Percentiles rank a stretch among this genome's conserved stretches.
phyloP scores from a whole-genome alignment of 305 asterid species.

The Nicotiana rustica region DNA sequence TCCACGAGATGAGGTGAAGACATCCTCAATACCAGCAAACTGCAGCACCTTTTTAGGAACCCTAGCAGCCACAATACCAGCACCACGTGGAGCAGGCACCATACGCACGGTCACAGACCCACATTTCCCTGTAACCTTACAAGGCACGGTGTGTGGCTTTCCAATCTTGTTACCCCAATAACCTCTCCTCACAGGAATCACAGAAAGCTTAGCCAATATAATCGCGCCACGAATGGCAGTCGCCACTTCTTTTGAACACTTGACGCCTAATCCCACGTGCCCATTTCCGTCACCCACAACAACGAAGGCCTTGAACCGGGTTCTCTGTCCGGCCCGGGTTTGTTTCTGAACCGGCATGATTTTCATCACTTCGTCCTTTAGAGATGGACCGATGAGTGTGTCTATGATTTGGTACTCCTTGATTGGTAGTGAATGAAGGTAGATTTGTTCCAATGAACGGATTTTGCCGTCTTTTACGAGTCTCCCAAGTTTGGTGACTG shows the following conservation, averaged over 20 bases:
- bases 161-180: slow-evolving; percentile 53
- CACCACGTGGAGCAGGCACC: slow-evolving; percentile 35
- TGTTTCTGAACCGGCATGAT: slow-evolving; percentile 54
- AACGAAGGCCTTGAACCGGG: slow-evolving; percentile 49
- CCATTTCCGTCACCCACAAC: slow-evolving; percentile 51
- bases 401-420: slow-evolving; percentile 49
- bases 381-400: slow-evolving; percentile 40
- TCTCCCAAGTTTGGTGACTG: slow-evolving; percentile 46
- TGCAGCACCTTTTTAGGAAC: slow-evolving; percentile 52
- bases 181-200: slow-evolving; percentile 50
- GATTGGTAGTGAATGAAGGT: slow-evolving; percentile 47
- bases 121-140: slow-evolving; percentile 36
- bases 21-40: slow-evolving; percentile 50
- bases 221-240: slow-evolving; percentile 49
- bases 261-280: slow-evolving; percentile 48
- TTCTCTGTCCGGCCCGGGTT: slow-evolving; percentile 51
- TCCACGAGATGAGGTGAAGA: slow-evolving; percentile 51
- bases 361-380: slow-evolving; percentile 52
- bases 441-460: slow-evolving; percentile 43
- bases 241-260: slow-evolving; percentile 53
- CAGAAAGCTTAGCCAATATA: slow-evolving; percentile 45
- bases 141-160: slow-evolving; percentile 44
- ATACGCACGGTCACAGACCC: slow-evolving; percentile 30
- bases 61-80: slow-evolving; percentile 35
- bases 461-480: slow-evolving; percentile 44